Base-by-base conservation (phyloP, 495 filamentous ascomycete genomes). In the Podospora sp. region DNA sequence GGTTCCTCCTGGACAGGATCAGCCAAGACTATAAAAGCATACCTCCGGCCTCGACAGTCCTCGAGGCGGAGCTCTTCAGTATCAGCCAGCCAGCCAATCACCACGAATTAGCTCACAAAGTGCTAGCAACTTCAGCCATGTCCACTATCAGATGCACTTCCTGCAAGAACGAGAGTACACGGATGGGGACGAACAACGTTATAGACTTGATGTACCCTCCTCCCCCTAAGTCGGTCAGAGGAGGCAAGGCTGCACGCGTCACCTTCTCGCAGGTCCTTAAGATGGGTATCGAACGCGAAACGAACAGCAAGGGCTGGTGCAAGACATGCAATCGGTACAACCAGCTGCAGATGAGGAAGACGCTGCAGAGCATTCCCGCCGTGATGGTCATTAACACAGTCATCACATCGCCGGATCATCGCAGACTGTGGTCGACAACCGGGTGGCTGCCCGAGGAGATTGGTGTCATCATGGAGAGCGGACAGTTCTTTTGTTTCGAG, bases 391-490 rank as follows among this genome's bases (percentile, higher is more conserved):
- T 99, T 24, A 96, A 97, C 74, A 86, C 94, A 4, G 91, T 88
- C 6, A 83, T 93, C 22, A 88, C 83, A 20, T 90, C 81, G 22
- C 81, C 85, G 0, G 89, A 95, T 63, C 89, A 90, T 26, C 87
- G 89, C 66, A 87, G 90, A 53, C 78, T 95, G 22, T 99, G 95
- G 96, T 83, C 89, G 7, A 91, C 87, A 25, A 93, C 91, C 6
- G 91, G 89, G 12, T 98, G 94, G 91, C 81, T 99, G 18, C 95
- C 95, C 0, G 90, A 93, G 69, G 92, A 97, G 71, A 91, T 99
- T 70, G 95, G 96, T 5, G 84, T 98, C 69, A 87, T 93, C 9
- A 85, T 96, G 26, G 90, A 94, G 26, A 85, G 86, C 27, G 91
- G 90, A 9, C 90, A 95, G 71, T 88, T 97, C 61, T 91, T 91